Conservation (phyloP, 1,139 yeast genomes). For the Tardiomyces digboiensis region DNA sequence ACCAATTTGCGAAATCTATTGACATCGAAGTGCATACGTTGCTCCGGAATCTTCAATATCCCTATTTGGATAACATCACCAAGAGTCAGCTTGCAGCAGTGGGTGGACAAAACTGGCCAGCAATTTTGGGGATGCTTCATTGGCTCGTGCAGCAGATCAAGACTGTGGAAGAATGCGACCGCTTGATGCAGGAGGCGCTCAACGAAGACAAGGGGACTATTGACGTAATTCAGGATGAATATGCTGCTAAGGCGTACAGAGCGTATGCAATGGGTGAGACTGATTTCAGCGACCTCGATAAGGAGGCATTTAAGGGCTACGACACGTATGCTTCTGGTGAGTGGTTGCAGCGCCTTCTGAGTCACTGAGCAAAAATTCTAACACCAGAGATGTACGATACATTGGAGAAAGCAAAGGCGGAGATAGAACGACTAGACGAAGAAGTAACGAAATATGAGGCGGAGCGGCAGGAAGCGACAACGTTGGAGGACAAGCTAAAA, state of each 20-base stretch:
- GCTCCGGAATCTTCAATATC: slow-evolving; percentile 60
- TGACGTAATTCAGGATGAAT: slow-evolving; percentile 41
- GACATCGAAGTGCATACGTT: slow-evolving; percentile 71
- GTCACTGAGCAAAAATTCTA: too few relatives aligned
- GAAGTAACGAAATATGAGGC: slow-evolving; percentile 4
- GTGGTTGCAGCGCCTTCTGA: too few relatives aligned
- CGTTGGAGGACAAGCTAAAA: slow-evolving; percentile 6
- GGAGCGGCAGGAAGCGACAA: slow-evolving; percentile 3
- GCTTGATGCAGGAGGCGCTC: slow-evolving; percentile 21
- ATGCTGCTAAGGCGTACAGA: slow-evolving; percentile 57
- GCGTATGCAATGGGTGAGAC: background rate
- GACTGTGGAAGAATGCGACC: slow-evolving; percentile 36
- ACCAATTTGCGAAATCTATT: slow-evolving; percentile 39
- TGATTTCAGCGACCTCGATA: background rate
- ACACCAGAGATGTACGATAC: background rate
- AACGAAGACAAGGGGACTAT: slow-evolving; percentile 28
- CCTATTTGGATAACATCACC: slow-evolving; percentile 70
- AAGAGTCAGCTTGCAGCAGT: slow-evolving; percentile 86
- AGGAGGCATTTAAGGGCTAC: background rate
- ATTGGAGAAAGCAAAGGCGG: background rate
- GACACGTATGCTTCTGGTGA: background rate
- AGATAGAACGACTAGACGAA: slow-evolving; percentile 2
- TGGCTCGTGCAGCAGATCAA: slow-evolving; percentile 62
- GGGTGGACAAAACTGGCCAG: slow-evolving; percentile 88
- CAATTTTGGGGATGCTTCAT: slow-evolving; percentile 68